These are phyloP conservation scores for Naematelia encephala DNA, from an alignment of 768 basidiomycete species.

Conservation along the genomic window DNA sequence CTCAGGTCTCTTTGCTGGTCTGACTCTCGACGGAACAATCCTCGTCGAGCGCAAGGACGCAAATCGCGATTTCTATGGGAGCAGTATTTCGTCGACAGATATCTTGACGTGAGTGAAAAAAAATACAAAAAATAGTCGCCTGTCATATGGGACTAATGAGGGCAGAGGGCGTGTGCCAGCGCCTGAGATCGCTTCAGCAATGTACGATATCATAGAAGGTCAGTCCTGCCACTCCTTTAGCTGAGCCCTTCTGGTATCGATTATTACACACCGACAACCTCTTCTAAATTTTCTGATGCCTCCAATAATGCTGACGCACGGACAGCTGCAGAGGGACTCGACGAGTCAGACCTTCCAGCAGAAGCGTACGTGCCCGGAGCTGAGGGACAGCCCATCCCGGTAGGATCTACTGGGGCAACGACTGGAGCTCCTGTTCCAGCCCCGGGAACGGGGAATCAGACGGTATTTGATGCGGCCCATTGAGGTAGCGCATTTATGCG, in stretches of 20 bases:
- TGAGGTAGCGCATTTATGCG: neutral
- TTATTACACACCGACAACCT: too few species aligned
- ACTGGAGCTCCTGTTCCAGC: neutral
- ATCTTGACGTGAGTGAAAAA: conserved; percentile 60
- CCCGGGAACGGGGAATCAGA: conserved; percentile 27
- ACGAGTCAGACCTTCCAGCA: conserved; percentile 76
- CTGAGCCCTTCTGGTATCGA: too few species aligned
- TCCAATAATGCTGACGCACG: conserved; percentile 4
- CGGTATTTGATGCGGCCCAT: conserved; percentile 36
- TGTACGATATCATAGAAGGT: conserved; percentile 92
- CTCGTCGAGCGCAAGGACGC: conserved; percentile 95
- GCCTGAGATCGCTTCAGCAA: conserved; percentile 85
- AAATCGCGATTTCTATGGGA: conserved; percentile 94
- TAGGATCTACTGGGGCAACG: conserved; percentile 8
- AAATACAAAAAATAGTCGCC: neutral
- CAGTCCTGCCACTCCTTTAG: conserved; percentile 18
- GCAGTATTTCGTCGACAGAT: conserved; percentile 78
- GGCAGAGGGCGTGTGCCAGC: conserved; percentile 82
- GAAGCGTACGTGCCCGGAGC: conserved; percentile 69
- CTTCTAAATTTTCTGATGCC: too few species aligned
- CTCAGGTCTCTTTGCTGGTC: conserved; percentile 84
- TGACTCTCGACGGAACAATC: conserved; percentile 90
- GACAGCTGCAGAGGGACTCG: conserved; percentile 78
- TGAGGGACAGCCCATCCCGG: conserved; percentile 29
- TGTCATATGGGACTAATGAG: conserved; percentile 2